A percentile compares a stretch with the other conserved stretches of the same genome.
These are phyloP conservation scores for Dactylonectria estremocensis DNA, from an alignment of 2,329 filamentous ascomycete genomes.

Conservation along the genomic window DNA sequence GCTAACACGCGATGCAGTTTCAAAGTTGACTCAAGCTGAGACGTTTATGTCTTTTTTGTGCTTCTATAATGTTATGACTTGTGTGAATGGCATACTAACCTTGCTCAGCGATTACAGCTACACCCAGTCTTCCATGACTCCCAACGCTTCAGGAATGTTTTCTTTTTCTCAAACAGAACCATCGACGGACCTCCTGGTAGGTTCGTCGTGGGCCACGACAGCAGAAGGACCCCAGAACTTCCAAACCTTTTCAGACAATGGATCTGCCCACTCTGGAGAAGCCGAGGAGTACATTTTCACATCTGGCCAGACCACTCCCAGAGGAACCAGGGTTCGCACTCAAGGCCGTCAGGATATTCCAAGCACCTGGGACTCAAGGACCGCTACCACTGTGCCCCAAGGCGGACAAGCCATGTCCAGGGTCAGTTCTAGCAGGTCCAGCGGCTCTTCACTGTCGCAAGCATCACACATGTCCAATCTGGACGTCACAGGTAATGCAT, in stretches of 20 bases:
- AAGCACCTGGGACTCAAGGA: conserved; percentile 64
- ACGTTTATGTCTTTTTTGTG: conserved; percentile 45
- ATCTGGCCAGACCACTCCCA: conserved; percentile 69
- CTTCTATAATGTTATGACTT: conserved; percentile 52
- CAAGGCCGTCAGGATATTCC: conserved; percentile 59
- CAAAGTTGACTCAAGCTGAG: conserved; percentile 70
- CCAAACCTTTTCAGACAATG: conserved; percentile 66
- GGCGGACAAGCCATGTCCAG: conserved; percentile 59
- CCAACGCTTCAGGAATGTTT: conserved; percentile 67
- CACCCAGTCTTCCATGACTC: conserved; percentile 66
- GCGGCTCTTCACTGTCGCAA: conserved; percentile 64
- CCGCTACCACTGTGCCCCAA: conserved; percentile 50
- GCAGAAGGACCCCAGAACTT: conserved; percentile 74
- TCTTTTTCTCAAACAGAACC: conserved; percentile 74
- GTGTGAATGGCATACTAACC: conserved; percentile 72
- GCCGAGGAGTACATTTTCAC: conserved; percentile 69
- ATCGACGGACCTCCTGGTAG: conserved; percentile 68
- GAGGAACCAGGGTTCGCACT: conserved; percentile 62
- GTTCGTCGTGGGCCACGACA: conserved; percentile 70
- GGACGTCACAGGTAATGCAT: conserved; percentile 68
- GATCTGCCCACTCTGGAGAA: conserved; percentile 66
- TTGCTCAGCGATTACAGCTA: conserved; percentile 70
- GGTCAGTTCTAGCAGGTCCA: conserved; percentile 57
- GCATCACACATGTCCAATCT: conserved; percentile 66
- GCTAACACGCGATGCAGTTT: conserved; percentile 59